Evolutionary conservation across 2,329 filamentous ascomycete genomes (phyloP).

Genomic region (Rhinocladiella similis): DNA sequence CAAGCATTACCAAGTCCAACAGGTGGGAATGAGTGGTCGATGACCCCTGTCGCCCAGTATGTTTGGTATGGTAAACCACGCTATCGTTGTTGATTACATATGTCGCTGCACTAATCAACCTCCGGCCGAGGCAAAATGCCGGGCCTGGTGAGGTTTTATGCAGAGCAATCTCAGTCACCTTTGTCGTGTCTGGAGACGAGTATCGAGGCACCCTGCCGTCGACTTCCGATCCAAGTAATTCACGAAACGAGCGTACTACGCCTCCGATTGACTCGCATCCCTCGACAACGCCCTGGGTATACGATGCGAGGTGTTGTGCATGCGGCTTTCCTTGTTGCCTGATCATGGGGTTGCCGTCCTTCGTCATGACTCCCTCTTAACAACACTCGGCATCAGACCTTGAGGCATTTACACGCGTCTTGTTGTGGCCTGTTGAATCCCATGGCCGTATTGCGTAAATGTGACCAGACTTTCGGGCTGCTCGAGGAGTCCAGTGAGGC

Average conservation of each 20-base stretch:
- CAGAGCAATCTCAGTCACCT: not conserved
- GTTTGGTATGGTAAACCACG: conserved; percentile 5
- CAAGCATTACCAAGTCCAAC: not conserved
- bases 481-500: not conserved
- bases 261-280: not conserved
- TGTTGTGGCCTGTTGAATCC: no score
- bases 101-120: not conserved
- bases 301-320: not conserved
- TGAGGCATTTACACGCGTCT: no score
- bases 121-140: not conserved
- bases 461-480: not conserved
- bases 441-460: not conserved
- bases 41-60: not conserved
- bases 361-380: no score
- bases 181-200: no score
- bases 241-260: not conserved
- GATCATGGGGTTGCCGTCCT: no score
- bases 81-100: conserved; percentile 5
- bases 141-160: not conserved
- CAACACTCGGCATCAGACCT: no score
- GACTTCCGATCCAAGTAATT: not conserved
- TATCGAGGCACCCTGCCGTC: not conserved
- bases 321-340: not conserved
- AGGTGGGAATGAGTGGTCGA: not conserved
- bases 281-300: not conserved